Conservation (phyloP, 345 rosid genomes). For the Mercurialis annua region DNA sequence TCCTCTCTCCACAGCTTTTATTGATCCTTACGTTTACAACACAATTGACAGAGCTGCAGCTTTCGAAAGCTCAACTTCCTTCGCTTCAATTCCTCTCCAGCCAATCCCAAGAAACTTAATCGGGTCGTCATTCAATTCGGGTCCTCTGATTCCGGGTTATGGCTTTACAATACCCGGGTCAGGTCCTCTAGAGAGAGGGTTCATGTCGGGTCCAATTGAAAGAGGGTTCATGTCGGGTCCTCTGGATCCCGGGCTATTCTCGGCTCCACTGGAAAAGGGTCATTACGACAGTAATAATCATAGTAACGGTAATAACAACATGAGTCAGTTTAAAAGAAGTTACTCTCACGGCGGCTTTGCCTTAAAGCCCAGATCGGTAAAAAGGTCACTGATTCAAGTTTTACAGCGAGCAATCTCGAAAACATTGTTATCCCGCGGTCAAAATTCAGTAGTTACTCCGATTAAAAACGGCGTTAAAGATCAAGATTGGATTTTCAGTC, state of each 20-base stretch:
- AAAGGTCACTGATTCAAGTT: conserved; percentile 58
- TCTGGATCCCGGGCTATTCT: conserved; percentile 58
- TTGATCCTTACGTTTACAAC: conserved; percentile 57
- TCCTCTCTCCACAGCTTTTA: conserved; percentile 74
- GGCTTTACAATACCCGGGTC: conserved; percentile 40
- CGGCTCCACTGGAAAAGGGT: conserved; percentile 46
- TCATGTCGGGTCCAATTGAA: conserved; percentile 83
- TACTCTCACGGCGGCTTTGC: conserved; percentile 72
- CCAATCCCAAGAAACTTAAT: conserved; percentile 64
- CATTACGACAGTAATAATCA: too few relatives aligned
- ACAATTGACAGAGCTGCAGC: conserved; percentile 75
- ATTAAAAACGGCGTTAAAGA: conserved; percentile 57
- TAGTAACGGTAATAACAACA: conserved; percentile 35
- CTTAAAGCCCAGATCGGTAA: conserved; percentile 48
- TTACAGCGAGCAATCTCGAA: conserved; percentile 72
- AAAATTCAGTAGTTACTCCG: conserved; percentile 79
- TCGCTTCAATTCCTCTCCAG: conserved; percentile 83
- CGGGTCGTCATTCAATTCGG: conserved; percentile 38
- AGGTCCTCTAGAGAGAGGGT: conserved; percentile 70
- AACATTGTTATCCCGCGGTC: conserved; percentile 60
- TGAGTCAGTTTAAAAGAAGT: conserved; percentile 70
- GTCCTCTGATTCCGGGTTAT: conserved; percentile 38
- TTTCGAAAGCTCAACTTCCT: conserved; percentile 86
- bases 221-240: conserved; percentile 94
- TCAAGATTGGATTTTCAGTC: conserved; percentile 63